These are phyloP conservation scores for Hymenoscyphus scutula DNA, from an alignment of 2,329 filamentous ascomycete genomes.

Conservation along the genomic window DNA sequence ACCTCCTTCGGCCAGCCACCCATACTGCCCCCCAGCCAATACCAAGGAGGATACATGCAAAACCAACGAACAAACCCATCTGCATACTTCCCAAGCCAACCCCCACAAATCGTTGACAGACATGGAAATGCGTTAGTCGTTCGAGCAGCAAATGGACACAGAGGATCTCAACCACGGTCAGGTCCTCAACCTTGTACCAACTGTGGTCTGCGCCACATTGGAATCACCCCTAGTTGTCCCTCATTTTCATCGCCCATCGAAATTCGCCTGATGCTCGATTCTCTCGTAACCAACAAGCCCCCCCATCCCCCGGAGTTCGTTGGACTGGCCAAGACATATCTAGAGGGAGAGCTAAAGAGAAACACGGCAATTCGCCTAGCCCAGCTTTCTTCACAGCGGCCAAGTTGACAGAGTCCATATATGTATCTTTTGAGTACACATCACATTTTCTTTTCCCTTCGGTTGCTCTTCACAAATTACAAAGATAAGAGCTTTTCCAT, in stretches of 20 bases:
- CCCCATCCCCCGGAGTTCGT: slow-evolving; percentile 2
- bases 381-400: not conserved
- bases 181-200: not conserved
- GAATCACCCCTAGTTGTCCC: not conserved
- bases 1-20: not conserved
- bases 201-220: not conserved
- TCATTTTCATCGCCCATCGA: not conserved
- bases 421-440: not conserved
- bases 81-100: not conserved
- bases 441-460: not conserved
- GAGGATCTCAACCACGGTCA: not conserved
- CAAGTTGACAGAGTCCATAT: not conserved
- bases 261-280: slow-evolving; percentile 3
- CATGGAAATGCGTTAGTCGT: not conserved
- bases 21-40: slow-evolving; percentile 4
- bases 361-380: not conserved
- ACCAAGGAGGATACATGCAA: slow-evolving; percentile 9
- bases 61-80: not conserved
- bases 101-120: not conserved
- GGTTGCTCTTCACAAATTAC: not conserved
- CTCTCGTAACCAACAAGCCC: not conserved
- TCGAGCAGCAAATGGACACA: not conserved
- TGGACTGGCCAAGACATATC: not conserved
- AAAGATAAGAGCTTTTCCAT: not conserved
- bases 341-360: not conserved